These are phyloP conservation scores for Leishmania gerbilli DNA, from an alignment of 208 protist genomes.

Conservation along the genomic window DNA sequence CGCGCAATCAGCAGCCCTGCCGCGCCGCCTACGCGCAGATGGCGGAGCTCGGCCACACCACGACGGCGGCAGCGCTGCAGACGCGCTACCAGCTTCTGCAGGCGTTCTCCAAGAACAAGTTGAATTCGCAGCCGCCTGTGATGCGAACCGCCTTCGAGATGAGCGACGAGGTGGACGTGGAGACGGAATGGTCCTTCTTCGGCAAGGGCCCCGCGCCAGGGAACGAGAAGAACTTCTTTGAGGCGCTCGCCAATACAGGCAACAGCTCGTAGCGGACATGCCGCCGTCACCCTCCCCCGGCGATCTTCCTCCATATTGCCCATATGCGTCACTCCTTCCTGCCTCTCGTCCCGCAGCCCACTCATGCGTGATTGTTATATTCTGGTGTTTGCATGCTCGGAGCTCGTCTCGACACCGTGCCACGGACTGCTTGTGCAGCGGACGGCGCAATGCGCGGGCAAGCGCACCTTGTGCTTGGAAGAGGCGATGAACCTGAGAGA, in stretches of 20 bases:
- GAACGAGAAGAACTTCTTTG: conserved; percentile 81
- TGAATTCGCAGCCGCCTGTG: conserved; percentile 56
- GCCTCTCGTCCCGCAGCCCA: neutral
- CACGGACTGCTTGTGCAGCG: neutral
- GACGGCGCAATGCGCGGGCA: neutral
- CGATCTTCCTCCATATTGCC: neutral
- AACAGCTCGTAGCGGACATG: conserved; percentile 12
- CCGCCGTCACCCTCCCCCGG: neutral
- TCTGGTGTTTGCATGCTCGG: neutral
- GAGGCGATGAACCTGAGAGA: neutral
- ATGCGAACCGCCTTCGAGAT: conserved; percentile 88
- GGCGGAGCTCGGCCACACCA: conserved; percentile 59
- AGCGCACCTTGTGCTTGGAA: neutral
- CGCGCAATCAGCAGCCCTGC: conserved; percentile 72
- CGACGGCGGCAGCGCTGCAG: conserved; percentile 58
- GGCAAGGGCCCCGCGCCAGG: conserved; percentile 79
- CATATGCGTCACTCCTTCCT: neutral
- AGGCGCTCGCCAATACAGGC: conserved; percentile 53
- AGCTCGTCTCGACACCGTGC: neutral
- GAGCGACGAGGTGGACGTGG: conserved; percentile 87
- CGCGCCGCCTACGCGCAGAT: conserved; percentile 72
- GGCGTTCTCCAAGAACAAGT: conserved; percentile 60
- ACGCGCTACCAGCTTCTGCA: conserved; percentile 75
- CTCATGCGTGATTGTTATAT: neutral
- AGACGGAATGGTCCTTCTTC: conserved; percentile 83